Conservation (phyloP, 1,284 basidiomycete genomes). For the Puccinia hordei region DNA sequence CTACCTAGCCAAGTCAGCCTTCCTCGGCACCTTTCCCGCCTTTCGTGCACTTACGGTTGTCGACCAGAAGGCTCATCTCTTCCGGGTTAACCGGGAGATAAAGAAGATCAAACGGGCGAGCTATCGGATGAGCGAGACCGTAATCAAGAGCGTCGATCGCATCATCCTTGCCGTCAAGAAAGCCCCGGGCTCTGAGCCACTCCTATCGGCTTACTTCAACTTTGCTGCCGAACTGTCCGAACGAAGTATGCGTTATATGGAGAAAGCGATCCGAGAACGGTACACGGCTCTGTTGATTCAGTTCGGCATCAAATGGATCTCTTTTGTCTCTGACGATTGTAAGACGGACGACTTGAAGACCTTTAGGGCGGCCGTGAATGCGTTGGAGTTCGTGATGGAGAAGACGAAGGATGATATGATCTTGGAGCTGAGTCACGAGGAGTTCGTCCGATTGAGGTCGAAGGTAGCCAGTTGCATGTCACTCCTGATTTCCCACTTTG, state of each 20-base stretch:
- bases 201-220: constrained; percentile 91
- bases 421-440: constrained; percentile 79
- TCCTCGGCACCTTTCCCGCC: constrained; percentile 52
- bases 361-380: constrained; percentile 97
- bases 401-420: constrained; percentile 89
- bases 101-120: constrained; percentile 86
- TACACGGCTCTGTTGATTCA: constrained; percentile 82
- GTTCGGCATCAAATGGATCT: constrained; percentile 92
- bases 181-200: constrained; percentile 73
- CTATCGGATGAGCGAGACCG: constrained; percentile 85
- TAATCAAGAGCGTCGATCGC: constrained; percentile 80
- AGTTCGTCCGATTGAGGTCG: constrained; percentile 83
- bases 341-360: constrained; percentile 93
- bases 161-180: constrained; percentile 66
- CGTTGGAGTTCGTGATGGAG: constrained; percentile 87
- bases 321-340: constrained; percentile 97
- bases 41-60: constrained; percentile 61
- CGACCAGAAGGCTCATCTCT: constrained; percentile 89
- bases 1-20: constrained; percentile 45
- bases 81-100: constrained; percentile 82
- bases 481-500: constrained; percentile 92
- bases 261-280: constrained; percentile 69
- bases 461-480: constrained; percentile 97
- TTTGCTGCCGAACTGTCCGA: constrained; percentile 95
- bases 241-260: constrained; percentile 83